Evolutionary conservation across 1,284 basidiomycete species (phyloP).

Genomic region (Retiboletus fuscus): DNA sequence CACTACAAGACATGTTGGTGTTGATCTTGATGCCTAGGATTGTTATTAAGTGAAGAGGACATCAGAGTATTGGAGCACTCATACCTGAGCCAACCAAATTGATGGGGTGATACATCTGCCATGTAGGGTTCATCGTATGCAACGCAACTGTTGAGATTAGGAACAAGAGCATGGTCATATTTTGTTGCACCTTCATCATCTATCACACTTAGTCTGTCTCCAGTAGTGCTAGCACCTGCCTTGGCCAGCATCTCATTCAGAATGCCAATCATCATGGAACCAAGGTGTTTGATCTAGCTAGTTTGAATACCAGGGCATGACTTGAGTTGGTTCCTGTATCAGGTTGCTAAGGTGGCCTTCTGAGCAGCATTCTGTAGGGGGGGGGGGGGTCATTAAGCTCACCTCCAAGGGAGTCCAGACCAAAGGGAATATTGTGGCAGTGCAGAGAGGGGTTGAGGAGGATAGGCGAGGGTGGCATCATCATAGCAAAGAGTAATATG

Average conservation of each 20-base stretch:
- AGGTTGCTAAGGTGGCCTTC: conserved; percentile 32
- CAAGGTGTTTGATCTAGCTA: conserved; percentile 48
- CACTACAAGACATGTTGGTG: conserved; percentile 45
- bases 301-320: conserved; percentile 44
- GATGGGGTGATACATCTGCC: conserved; percentile 45
- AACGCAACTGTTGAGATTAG: conserved; percentile 45
- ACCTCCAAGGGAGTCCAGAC: conserved; percentile 48
- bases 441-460: too few relatives aligned
- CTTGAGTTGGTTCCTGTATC: conserved; percentile 47
- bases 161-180: conserved; percentile 46
- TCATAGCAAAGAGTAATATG: too few relatives aligned
- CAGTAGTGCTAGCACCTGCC: conserved; percentile 20
- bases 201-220: conserved; percentile 13
- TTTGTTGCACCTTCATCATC: conserved; percentile 42
- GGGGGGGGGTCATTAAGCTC: conserved; percentile 5
- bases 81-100: conserved; percentile 47
- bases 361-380: not conserved
- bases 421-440: too few relatives aligned
- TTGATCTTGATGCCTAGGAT: conserved; percentile 38
- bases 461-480: too few relatives aligned
- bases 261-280: conserved; percentile 43
- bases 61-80: not conserved
- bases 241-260: conserved; percentile 44
- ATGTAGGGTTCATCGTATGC: conserved; percentile 48
- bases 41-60: not conserved